Percentiles rank a stretch among this genome's conserved stretches.
phyloP scores from a whole-genome alignment of 2,329 filamentous ascomycete species.

The Aspergillus sp. region DNA sequence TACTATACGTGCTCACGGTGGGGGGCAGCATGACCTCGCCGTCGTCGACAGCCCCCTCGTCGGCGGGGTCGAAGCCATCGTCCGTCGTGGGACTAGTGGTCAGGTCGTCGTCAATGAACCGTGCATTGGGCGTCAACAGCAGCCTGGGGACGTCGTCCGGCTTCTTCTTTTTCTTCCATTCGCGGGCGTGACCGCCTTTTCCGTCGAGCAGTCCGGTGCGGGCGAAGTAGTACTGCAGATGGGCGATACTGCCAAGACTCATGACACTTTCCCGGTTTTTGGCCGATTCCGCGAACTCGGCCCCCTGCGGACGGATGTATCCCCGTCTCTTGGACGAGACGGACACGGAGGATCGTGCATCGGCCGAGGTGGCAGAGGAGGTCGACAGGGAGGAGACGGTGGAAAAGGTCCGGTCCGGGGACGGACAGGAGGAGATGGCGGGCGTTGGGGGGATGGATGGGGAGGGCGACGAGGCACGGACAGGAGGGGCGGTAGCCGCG shows the following conservation, averaged over 20 bases:
- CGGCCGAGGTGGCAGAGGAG: slow-evolving; percentile 43
- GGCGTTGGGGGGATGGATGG: slow-evolving; percentile 43
- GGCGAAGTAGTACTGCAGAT: slow-evolving; percentile 98
- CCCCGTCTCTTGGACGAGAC: slow-evolving; percentile 62
- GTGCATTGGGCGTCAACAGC: slow-evolving; percentile 39
- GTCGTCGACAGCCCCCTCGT: slow-evolving; percentile 56
- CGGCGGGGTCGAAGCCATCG: slow-evolving; percentile 38
- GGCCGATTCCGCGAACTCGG: slow-evolving; percentile 86
- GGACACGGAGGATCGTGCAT: slow-evolving; percentile 44
- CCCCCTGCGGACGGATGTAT: slow-evolving; percentile 83
- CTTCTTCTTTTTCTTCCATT: slow-evolving; percentile 56
- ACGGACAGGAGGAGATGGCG: slow-evolving; percentile 44
- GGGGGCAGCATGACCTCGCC: slow-evolving; percentile 87
- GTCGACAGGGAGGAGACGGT: slow-evolving; percentile 46
- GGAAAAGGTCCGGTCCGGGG: slow-evolving; percentile 46
- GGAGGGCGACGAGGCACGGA: slow-evolving; percentile 39
- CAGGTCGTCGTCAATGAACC: slow-evolving; percentile 43
- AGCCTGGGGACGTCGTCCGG: slow-evolving; percentile 40
- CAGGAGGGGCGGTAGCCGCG: slow-evolving; percentile 17
- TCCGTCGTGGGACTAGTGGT: slow-evolving; percentile 55
- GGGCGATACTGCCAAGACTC: slow-evolving; percentile 92
- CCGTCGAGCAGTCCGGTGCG: slow-evolving; percentile 89
- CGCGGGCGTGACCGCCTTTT: slow-evolving; percentile 82
- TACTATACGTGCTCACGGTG: slow-evolving; percentile 92
- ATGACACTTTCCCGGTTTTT: slow-evolving; percentile 90